A percentile compares a stretch with the other conserved stretches of the same genome.
These are phyloP conservation scores for Xylaria sp. DNA, from an alignment of 2,329 filamentous ascomycete genomes.

Conservation along the genomic window DNA sequence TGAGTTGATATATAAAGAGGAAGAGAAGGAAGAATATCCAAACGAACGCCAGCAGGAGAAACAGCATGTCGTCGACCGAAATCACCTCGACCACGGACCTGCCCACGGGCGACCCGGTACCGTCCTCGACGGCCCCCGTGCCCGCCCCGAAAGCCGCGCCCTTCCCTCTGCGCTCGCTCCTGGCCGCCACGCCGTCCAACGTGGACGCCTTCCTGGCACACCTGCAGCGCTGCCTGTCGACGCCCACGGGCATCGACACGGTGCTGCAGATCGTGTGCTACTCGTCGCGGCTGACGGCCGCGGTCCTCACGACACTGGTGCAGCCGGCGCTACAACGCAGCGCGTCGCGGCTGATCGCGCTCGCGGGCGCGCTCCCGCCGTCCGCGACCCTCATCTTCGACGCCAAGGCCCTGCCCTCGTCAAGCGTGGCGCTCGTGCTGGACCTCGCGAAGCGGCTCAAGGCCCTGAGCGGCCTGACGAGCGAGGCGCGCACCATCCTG, in stretches of 20 bases:
- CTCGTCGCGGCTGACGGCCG: slow-evolving; percentile 65
- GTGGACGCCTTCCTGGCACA: slow-evolving; percentile 65
- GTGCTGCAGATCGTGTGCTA: slow-evolving; percentile 77
- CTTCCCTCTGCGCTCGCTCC: slow-evolving; percentile 44
- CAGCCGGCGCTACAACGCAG: slow-evolving; percentile 66
- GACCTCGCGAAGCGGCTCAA: slow-evolving; percentile 64
- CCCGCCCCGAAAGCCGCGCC: slow-evolving; percentile 43
- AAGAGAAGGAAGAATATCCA: neutral
- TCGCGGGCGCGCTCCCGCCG: slow-evolving; percentile 62
- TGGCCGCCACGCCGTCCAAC: slow-evolving; percentile 53
- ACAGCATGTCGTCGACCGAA: slow-evolving; percentile 43
- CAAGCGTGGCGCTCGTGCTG: slow-evolving; percentile 57
- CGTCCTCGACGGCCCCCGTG: slow-evolving; percentile 42
- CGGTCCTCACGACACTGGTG: slow-evolving; percentile 62
- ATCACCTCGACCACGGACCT: slow-evolving; percentile 48
- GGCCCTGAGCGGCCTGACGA: slow-evolving; percentile 71
- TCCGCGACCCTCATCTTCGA: slow-evolving; percentile 58
- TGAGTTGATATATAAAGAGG: neutral
- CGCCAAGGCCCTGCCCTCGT: slow-evolving; percentile 51
- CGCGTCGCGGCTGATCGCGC: slow-evolving; percentile 62
- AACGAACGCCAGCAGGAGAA: neutral
- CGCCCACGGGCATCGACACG: slow-evolving; percentile 75
- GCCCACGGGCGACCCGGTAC: slow-evolving; percentile 52
- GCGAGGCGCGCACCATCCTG: slow-evolving; percentile 76
- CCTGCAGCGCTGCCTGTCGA: slow-evolving; percentile 72